Base-by-base conservation (phyloP, 139 green algal species). In the Nannochloris sp. region DNA sequence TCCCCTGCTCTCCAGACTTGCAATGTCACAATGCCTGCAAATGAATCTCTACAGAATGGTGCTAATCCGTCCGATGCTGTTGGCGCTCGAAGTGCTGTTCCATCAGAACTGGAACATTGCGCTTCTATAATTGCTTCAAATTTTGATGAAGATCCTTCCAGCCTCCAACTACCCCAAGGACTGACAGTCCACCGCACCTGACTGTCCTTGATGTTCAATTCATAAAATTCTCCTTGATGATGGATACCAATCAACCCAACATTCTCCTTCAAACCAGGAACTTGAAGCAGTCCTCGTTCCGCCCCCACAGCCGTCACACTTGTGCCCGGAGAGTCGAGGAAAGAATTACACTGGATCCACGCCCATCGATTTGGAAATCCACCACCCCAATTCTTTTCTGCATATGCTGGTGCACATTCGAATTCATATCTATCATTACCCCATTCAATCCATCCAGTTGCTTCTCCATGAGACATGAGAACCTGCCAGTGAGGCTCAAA, bases 401-500 rank as follows among this genome's bases (percentile, higher is more conserved):
- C 82, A 49, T 95, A 95, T 3, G 80, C 63, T 1, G 87, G 83
- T 3, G 86, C 88, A 59, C 83, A 69, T 17, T 56, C 16, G 62
- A 91, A 92, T 43, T 91, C 76, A 65, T 88, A 88, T 9, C 80
- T 73, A 62, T 85, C 43, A 20, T 70, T 80, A 6, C 87, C 89
- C 87, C 89, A 97, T 68, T 94, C 71, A n/a, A 98, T 66, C 78
- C 81, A 95, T 3, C 93, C 93, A 11, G 60, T 83, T 16, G 89
- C 87, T 56, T 82, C 57, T 2, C 91, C 91, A 45, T 89, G 80
- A 2, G 89, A 78, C 88, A 97, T 95, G 25, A 93, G 59, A 20
- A 97, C 82, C 84, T 94, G 84, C 89, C 91, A 98, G 76, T 97
- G 92, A 26, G 93, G 93, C 70, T 98, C 92, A 77, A 98, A 97